phyloP scores from a whole-genome alignment of 345 rosid genomes.

The Nephelium lappaceum region DNA sequence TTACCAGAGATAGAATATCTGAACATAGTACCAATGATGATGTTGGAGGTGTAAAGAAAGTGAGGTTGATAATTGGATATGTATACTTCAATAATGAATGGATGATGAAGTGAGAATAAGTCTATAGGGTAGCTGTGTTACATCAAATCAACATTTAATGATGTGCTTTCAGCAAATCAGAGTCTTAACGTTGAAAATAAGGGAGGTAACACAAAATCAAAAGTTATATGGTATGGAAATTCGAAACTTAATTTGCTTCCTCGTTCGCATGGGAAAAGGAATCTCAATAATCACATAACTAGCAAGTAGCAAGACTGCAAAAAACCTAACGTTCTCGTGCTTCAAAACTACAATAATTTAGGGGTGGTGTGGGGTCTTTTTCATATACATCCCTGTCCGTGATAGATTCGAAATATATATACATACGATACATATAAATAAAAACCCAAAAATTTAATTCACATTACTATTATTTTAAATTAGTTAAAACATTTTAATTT shows the following conservation, averaged over 20 bases:
- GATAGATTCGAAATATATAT: not conserved
- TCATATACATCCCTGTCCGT: not conserved
- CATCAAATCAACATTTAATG: too few relatives aligned
- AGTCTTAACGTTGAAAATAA: too few relatives aligned
- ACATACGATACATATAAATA: not conserved
- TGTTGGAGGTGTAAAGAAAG: too few relatives aligned
- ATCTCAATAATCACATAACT: conserved; percentile 9
- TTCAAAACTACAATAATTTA: conserved; percentile 20
- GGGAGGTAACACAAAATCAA: too few relatives aligned
- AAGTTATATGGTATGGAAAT: not conserved
- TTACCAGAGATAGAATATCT: too few relatives aligned
- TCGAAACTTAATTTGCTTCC: not conserved
- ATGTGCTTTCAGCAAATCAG: too few relatives aligned
- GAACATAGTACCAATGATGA: too few relatives aligned
- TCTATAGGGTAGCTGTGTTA: too few relatives aligned
- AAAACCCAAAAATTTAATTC: not conserved
- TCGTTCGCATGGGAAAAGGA: not conserved
- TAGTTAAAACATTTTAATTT: too few relatives aligned
- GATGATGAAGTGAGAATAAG: too few relatives aligned
- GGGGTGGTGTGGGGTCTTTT: conserved; percentile 13
- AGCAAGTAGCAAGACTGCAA: not conserved
- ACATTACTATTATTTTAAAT: not conserved
- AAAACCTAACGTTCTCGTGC: conserved; percentile 6
- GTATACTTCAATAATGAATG: too few relatives aligned
- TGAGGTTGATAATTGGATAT: too few relatives aligned